Conservation (phyloP, 2,329 filamentous ascomycete genomes). For the Stylonectria norvegica region DNA sequence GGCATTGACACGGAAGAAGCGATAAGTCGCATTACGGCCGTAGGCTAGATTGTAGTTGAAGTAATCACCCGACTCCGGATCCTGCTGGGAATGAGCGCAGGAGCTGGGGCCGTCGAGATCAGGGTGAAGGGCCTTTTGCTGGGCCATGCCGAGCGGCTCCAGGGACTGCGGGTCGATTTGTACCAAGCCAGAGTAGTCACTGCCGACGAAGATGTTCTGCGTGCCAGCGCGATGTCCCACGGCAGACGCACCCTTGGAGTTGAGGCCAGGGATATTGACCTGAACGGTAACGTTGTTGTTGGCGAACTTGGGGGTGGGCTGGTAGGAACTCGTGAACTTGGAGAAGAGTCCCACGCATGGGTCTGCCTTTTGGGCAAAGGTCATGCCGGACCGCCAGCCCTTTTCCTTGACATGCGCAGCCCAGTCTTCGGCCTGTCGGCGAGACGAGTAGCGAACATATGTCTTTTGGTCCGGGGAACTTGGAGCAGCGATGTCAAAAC, state of each 20-base stretch:
- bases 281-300: slow-evolving; percentile 66
- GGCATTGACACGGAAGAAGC: slow-evolving; percentile 64
- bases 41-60: slow-evolving; percentile 80
- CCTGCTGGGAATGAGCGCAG: slow-evolving; percentile 67
- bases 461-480: slow-evolving; percentile 25
- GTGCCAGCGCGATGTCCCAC: slow-evolving; percentile 37
- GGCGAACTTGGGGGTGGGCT: slow-evolving; percentile 24
- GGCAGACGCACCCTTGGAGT: slow-evolving; percentile 16
- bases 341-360: slow-evolving; percentile 71
- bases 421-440: slow-evolving; percentile 62
- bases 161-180: slow-evolving; percentile 67
- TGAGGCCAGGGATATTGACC: slow-evolving; percentile 59
- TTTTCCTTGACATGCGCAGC: slow-evolving; percentile 58
- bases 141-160: slow-evolving; percentile 64
- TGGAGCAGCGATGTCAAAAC: slow-evolving; percentile 62
- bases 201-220: slow-evolving; percentile 51
- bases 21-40: slow-evolving; percentile 57
- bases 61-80: slow-evolving; percentile 69
- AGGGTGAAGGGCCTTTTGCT: slow-evolving; percentile 62
- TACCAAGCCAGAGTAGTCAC: slow-evolving; percentile 56
- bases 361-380: slow-evolving; percentile 69
- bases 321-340: slow-evolving; percentile 65
- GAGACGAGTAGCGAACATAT: slow-evolving; percentile 66
- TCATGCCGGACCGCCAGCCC: slow-evolving; percentile 54
- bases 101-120: slow-evolving; percentile 64